Base-by-base conservation (phyloP, 768 basidiomycete species). In the Suillus alpinus region DNA sequence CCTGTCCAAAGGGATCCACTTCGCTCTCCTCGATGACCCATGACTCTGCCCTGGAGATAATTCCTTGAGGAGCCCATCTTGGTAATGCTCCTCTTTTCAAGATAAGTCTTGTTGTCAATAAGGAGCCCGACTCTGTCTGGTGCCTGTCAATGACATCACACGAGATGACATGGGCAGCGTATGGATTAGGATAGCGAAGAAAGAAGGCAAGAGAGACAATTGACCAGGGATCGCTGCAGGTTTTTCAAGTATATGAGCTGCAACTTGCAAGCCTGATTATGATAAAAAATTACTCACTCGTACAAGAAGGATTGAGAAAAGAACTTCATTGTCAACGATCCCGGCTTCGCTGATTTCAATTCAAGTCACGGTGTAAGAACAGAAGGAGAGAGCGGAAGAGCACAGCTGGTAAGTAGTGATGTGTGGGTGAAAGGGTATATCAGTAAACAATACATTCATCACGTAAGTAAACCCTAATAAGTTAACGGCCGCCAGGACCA, bases 21-120 rank as follows among this genome's bases (percentile, higher is more conserved):
- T 96, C 92, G 66, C 90, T 96, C 79, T 95, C 91, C 74, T 98
- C 95, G 61, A 98, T 76, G 51, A 97, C 87, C 95, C 94, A 98
- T 2, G 90, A 89, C 74, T 97, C 95, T 37, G 92, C 87, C 66
- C 93, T 84, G 2, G 86, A 84, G 36, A 94, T 77, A 62, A 98
- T 88, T 59, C 90, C 89, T 70, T 85, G 81, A 2, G 91, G 92
- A 8, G 92, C 92, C 95, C 95, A 98, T 67, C 89, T 82, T 0
- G 95, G 95, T 61, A 97, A 79, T n/a, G 90, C 84, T 6, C 94
- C 95, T 29, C 87, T 83, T 77, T 98, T 98, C 67, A 96, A 81
- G 66, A 98, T 93, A 65, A 98, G 88, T 23, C 95, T 86, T 2
- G 90, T 94, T 10, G 95, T 97, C 59, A 87, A 73, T 20, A 98